Evolutionary conservation across 768 basidiomycete species (phyloP).

Genomic region (Suillus variegatus): DNA sequence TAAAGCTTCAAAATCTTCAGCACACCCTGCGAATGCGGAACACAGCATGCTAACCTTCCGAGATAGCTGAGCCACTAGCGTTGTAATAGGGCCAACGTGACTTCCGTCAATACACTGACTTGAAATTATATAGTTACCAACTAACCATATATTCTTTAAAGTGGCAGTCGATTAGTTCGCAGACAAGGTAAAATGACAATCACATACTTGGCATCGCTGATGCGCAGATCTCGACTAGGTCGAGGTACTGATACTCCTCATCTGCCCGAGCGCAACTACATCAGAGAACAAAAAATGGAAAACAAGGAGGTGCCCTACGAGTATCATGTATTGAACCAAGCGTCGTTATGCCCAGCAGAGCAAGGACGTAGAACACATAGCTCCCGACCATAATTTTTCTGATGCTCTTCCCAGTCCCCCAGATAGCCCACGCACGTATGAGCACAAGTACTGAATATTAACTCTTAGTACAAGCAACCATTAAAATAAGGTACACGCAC

Average conservation of each 20-base stretch:
- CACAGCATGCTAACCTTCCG: slow-evolving; percentile 7
- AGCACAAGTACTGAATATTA: slow-evolving; percentile 21
- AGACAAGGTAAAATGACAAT: background rate
- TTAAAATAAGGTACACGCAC: slow-evolving; percentile 13
- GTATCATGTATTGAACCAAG: background rate
- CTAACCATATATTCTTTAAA: background rate
- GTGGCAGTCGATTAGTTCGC: background rate
- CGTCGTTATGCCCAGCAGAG: background rate
- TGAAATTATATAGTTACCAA: background rate
- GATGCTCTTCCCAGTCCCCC: slow-evolving; percentile 14
- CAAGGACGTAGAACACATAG: slow-evolving; percentile 16
- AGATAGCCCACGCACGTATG: slow-evolving; percentile 26
- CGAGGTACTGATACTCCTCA: slow-evolving; percentile 11
- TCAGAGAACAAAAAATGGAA: background rate
- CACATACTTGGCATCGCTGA: slow-evolving; percentile 14
- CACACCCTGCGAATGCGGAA: background rate
- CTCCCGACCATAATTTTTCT: background rate
- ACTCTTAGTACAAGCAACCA: background rate
- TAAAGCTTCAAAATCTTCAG: slow-evolving; percentile 13
- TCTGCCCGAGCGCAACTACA: background rate
- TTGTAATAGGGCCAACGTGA: background rate
- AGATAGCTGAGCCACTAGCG: slow-evolving; percentile 10
- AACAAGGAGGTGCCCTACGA: background rate
- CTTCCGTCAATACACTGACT: background rate
- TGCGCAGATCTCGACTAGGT: slow-evolving; percentile 16